phyloP scores from a whole-genome alignment of 192 early-diverging fungal species.

The Coemansia nantahalensis region DNA sequence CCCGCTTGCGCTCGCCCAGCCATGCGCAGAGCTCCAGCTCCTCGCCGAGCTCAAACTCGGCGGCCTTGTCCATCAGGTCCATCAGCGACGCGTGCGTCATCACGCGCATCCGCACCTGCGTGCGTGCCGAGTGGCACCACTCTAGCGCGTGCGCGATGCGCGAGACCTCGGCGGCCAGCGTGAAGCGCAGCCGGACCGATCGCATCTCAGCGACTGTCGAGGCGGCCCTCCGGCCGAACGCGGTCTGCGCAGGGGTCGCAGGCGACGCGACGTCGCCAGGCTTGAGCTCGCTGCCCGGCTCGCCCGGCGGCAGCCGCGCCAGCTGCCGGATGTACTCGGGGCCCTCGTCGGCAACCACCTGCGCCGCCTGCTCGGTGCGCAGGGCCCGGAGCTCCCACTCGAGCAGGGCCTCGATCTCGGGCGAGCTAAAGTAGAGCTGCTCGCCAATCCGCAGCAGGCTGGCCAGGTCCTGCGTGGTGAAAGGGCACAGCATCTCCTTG shows the following conservation, averaged over 20 bases:
- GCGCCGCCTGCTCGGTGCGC: conserved; percentile 8
- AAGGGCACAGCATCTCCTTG: conserved; percentile 1
- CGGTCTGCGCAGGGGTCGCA: too few relatives aligned
- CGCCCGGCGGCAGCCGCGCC: conserved; percentile 14
- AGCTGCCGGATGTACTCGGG: conserved; percentile 4
- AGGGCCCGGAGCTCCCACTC: conserved; percentile 27
- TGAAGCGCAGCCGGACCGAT: conserved; percentile 7
- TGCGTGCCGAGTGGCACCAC: conserved; percentile 13
- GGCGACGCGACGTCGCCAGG: not conserved
- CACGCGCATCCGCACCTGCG: conserved; percentile 6
- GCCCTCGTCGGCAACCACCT: not conserved
- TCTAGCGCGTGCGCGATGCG: conserved; percentile 1
- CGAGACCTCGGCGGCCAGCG: conserved; percentile 2
- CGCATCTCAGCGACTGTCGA: not conserved
- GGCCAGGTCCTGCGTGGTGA: conserved; percentile 18
- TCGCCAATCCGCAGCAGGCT: conserved; percentile 32
- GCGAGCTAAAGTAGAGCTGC: conserved; percentile 37
- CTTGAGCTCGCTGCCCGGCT: not conserved
- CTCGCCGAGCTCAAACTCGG: conserved; percentile 2
- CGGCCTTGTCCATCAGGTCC: conserved; percentile 16
- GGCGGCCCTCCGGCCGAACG: conserved; percentile 1
- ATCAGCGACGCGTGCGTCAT: conserved; percentile 4
- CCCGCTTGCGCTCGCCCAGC: conserved; percentile 3
- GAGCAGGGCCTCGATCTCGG: conserved; percentile 43
- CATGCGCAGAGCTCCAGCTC: conserved; percentile 3